A percentile compares a stretch with the other conserved stretches of the same genome.
Evolutionary conservation across 2,329 filamentous ascomycete genomes (phyloP).

Genomic region (Verticillium longisporum): DNA sequence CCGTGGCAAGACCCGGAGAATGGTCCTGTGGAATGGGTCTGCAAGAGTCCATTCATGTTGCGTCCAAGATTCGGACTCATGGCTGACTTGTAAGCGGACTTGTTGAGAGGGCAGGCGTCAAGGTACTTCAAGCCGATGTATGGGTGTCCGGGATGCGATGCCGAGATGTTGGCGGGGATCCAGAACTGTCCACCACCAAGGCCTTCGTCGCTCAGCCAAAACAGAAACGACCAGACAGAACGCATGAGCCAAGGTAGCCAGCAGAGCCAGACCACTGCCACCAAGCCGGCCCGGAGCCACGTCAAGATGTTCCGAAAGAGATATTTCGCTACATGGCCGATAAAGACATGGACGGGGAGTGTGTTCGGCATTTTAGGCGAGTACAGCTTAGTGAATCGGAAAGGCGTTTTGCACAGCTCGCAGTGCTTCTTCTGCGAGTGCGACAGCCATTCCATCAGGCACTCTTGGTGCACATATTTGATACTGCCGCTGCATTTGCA

Average conservation of each 20-base stretch:
- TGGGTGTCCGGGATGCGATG: slow-evolving; percentile 21
- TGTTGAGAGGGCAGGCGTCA: neutral
- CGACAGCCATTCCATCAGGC: slow-evolving; percentile 96
- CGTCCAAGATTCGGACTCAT: slow-evolving; percentile 16
- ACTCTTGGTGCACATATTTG: slow-evolving; percentile 96
- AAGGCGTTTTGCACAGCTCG: slow-evolving; percentile 97
- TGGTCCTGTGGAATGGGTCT: slow-evolving; percentile 17
- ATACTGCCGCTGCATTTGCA: slow-evolving; percentile 99
- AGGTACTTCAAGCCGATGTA: slow-evolving; percentile 14
- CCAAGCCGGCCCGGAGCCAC: slow-evolving; percentile 72
- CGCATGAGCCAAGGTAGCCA: slow-evolving; percentile 88
- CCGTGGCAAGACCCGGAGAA: slow-evolving; percentile 17
- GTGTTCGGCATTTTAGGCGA: slow-evolving; percentile 85
- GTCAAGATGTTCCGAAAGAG: slow-evolving; percentile 63
- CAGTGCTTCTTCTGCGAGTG: slow-evolving; percentile 99
- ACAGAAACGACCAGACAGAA: slow-evolving; percentile 85
- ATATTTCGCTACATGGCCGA: slow-evolving; percentile 71
- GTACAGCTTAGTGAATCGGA: slow-evolving; percentile 97
- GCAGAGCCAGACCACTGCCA: slow-evolving; percentile 80
- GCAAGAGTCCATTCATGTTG: slow-evolving; percentile 25
- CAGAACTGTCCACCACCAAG: slow-evolving; percentile 29
- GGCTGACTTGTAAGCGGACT: slow-evolving; percentile 4
- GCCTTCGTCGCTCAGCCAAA: slow-evolving; percentile 86
- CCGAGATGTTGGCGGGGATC: slow-evolving; percentile 9
- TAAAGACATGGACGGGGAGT: slow-evolving; percentile 74